These are phyloP conservation scores for Trametes cinnabarina DNA, from an alignment of 768 basidiomycete species.

Conservation along the genomic window DNA sequence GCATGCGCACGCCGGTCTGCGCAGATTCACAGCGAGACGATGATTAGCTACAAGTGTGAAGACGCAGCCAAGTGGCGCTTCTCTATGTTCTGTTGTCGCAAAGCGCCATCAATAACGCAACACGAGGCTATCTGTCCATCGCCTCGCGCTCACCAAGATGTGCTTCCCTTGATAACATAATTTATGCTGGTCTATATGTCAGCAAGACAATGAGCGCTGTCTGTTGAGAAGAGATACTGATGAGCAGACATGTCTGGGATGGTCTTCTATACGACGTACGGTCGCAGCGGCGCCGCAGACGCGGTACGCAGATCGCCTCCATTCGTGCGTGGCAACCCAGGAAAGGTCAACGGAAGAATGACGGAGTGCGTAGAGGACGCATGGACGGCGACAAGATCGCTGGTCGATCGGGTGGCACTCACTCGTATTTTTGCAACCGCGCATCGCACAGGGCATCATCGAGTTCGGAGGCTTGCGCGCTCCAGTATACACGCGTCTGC, in stretches of 20 bases:
- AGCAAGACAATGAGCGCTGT: no score
- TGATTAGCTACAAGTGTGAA: background rate
- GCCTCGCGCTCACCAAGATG: background rate
- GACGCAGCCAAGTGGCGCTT: no score
- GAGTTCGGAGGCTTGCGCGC: background rate
- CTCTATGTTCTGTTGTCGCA: background rate
- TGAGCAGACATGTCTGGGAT: background rate
- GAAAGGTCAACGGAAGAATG: background rate
- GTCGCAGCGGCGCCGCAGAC: background rate
- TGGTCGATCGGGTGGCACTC: background rate
- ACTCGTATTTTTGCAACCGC: background rate
- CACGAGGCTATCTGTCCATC: constrained; percentile 5
- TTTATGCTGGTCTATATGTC: no score
- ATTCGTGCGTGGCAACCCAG: background rate
- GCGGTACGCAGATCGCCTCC: background rate
- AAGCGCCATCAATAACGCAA: background rate
- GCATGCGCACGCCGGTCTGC: no score
- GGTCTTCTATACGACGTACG: background rate
- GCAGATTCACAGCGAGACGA: background rate
- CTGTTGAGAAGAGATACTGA: background rate
- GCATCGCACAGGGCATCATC: background rate
- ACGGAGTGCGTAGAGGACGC: background rate
- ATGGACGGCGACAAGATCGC: background rate
- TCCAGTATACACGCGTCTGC: background rate
- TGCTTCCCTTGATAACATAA: background rate